A percentile compares a stretch with the other conserved stretches of the same genome.
Evolutionary conservation across 202 grass and related monocot species (phyloP).

Genomic region (Alloteropsis angusta): DNA sequence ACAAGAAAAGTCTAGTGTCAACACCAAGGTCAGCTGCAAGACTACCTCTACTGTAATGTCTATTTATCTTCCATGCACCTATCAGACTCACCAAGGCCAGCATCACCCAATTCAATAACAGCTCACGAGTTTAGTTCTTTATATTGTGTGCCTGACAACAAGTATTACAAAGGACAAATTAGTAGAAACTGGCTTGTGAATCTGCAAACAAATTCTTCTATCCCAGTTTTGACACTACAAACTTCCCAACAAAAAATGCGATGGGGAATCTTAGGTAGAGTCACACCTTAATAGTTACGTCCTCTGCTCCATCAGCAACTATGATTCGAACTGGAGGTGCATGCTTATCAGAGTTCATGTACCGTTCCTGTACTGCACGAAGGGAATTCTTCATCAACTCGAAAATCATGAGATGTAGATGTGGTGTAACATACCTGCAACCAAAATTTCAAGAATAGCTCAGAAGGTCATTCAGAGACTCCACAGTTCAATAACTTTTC

Average conservation of each 20-base stretch:
- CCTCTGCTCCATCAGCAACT: conserved; percentile 91
- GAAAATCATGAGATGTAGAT: conserved; percentile 98
- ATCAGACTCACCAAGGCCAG: background rate
- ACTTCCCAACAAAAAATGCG: background rate
- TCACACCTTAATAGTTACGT: conserved; percentile 93
- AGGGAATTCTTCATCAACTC: conserved; percentile 95
- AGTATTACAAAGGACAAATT: background rate
- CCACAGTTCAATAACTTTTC: background rate
- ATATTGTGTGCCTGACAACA: background rate
- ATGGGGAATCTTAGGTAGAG: background rate
- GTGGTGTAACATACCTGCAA: conserved; percentile 70
- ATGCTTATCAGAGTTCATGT: conserved; percentile 77
- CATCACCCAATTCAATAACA: background rate
- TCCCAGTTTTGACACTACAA: background rate
- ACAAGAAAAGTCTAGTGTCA: background rate
- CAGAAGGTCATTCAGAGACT: background rate
- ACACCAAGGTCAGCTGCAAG: background rate
- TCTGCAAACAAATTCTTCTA: background rate
- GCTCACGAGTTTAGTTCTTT: background rate
- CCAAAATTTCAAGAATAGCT: conserved; percentile 9
- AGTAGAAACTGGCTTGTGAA: background rate
- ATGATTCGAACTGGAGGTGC: conserved; percentile 80
- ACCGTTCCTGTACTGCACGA: conserved; percentile 86
- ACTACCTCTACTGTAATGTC: background rate
- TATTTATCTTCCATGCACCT: background rate